phyloP scores from a whole-genome alignment of 768 basidiomycete species.

The Mycena maculata region DNA sequence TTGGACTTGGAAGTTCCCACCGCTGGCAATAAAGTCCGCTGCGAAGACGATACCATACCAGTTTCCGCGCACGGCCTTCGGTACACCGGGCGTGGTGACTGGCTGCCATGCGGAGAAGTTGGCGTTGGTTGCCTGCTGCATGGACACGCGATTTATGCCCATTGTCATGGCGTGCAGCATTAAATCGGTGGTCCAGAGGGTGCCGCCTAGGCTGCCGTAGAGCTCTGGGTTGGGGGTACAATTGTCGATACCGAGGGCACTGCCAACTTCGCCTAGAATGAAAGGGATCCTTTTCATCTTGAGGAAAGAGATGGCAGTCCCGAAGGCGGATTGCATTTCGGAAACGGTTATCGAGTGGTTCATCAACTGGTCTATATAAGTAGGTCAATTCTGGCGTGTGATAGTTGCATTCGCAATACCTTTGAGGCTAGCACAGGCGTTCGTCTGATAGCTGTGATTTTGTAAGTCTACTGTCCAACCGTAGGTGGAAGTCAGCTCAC shows the following conservation, averaged over 20 bases:
- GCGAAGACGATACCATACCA: conserved; percentile 18
- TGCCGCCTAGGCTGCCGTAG: conserved; percentile 13
- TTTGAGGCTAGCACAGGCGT: not conserved
- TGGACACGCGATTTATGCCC: conserved; percentile 2
- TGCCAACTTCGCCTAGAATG: conserved; percentile 4
- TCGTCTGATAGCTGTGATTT: conserved; percentile 2
- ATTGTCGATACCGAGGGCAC: not conserved
- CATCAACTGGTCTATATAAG: not conserved
- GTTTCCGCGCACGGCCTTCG: not conserved
- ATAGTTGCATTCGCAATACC: not conserved
- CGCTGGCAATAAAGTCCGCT: no score
- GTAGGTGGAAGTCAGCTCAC: not conserved
- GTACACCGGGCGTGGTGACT: not conserved
- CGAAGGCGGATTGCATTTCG: not conserved
- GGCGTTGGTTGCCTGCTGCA: not conserved
- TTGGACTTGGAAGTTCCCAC: no score
- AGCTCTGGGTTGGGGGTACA: not conserved
- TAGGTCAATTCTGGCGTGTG: not conserved
- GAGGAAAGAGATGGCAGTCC: not conserved
- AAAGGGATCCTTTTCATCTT: not conserved
- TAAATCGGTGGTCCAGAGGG: conserved; percentile 17
- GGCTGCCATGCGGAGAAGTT: not conserved
- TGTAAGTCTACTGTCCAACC: not conserved
- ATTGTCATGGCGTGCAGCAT: conserved; percentile 8
- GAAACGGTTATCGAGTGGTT: conserved; percentile 8